Percentiles rank a stretch among this genome's conserved stretches.
phyloP scores from a whole-genome alignment of 2,329 filamentous ascomycete genomes.

The Zymoseptoria crescenta region DNA sequence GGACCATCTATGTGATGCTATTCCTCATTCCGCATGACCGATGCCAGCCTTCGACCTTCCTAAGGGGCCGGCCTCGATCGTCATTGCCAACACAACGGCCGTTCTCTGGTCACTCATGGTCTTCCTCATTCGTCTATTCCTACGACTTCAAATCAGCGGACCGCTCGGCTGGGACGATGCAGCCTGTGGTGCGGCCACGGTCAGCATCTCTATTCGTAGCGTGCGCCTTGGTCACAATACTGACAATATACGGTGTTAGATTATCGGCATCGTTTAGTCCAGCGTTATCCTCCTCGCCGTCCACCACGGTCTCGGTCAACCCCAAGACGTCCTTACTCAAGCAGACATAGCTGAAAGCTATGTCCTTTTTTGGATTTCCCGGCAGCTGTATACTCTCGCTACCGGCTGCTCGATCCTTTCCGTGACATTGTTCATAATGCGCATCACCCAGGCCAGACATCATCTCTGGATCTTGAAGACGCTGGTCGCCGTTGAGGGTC shows the following conservation, averaged over 20 bases:
- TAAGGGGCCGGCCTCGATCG: slow-evolving; percentile 14
- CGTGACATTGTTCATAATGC: slow-evolving; percentile 19
- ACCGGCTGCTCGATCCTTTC: slow-evolving; percentile 19
- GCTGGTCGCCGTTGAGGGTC: slow-evolving; percentile 8
- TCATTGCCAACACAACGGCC: slow-evolving; percentile 18
- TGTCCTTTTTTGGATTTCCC: slow-evolving; percentile 14
- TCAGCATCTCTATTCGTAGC: background rate
- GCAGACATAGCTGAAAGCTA: slow-evolving; percentile 4
- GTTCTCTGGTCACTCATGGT: slow-evolving; percentile 19
- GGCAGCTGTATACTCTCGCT: slow-evolving; percentile 14
- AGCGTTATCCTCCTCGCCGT: slow-evolving; percentile 14
- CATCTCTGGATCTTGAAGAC: slow-evolving; percentile 15
- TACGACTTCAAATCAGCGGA: slow-evolving; percentile 24
- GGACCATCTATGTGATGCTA: background rate
- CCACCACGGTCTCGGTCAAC: slow-evolving; percentile 18
- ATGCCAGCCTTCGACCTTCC: slow-evolving; percentile 20
- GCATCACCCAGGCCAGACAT: slow-evolving; percentile 16
- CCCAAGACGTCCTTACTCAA: background rate
- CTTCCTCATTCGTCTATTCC: slow-evolving; percentile 22
- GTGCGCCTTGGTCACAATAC: background rate
- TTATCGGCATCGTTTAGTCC: slow-evolving; percentile 16
- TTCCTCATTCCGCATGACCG: background rate
- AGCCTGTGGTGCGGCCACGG: slow-evolving; percentile 20
- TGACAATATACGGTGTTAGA: background rate
- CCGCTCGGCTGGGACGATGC: slow-evolving; percentile 24